phyloP scores from a whole-genome alignment of 139 green algal genomes.

The Chlamydomonas schloesseri region DNA sequence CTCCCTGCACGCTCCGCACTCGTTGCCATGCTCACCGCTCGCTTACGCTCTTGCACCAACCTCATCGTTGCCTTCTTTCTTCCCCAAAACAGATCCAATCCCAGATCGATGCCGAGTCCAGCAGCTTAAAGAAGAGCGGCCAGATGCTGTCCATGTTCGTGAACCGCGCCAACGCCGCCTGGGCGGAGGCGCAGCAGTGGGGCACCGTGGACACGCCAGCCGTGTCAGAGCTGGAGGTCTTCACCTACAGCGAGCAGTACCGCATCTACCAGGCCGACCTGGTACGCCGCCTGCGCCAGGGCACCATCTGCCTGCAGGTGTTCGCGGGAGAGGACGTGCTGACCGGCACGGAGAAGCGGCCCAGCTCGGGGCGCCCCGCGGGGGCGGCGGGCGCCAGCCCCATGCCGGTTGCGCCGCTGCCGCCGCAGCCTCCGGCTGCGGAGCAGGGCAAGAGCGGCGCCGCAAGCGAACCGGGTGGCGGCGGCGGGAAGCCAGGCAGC shows the following conservation, averaged over 20 bases:
- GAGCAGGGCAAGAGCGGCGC: background rate
- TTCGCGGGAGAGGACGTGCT: constrained; percentile 33
- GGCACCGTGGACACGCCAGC: background rate
- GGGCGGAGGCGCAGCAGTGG: constrained; percentile 38
- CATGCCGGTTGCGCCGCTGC: background rate
- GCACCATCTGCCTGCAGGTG: constrained; percentile 29
- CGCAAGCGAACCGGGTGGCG: background rate
- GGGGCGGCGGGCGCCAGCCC: no score
- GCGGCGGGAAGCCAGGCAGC: background rate
- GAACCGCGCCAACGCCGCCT: constrained; percentile 36
- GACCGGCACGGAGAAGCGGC: constrained; percentile 5
- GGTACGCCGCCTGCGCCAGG: constrained; percentile 33
- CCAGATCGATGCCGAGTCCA: constrained; percentile 25
- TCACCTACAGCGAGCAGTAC: constrained; percentile 40
- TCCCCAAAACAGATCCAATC: constrained; percentile 2
- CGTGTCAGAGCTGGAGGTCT: constrained; percentile 8
- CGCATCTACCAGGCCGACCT: constrained; percentile 43
- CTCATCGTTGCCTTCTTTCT: no score
- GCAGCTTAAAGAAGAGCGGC: constrained; percentile 11
- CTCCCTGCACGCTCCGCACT: no score
- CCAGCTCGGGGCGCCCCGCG: background rate
- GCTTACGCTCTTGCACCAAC: no score
- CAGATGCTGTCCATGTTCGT: constrained; percentile 43
- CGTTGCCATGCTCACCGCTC: no score
- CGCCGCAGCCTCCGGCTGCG: background rate